Conservation (phyloP, 2,329 filamentous ascomycete genomes). For the Trematosphaeria pertusa region DNA sequence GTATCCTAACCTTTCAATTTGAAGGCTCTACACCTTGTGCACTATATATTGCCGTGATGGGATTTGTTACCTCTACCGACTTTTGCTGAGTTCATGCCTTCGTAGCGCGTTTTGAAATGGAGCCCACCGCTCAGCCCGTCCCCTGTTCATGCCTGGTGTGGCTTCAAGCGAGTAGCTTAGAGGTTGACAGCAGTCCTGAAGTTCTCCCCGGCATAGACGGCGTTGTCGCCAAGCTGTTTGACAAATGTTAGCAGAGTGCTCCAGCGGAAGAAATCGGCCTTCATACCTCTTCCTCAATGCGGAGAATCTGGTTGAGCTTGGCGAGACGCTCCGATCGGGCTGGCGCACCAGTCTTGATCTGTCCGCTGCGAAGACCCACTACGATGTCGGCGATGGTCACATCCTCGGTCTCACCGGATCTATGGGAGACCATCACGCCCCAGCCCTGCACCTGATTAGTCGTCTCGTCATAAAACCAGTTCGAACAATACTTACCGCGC, state of each 20-base stretch:
- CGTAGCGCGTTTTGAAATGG: too few species aligned
- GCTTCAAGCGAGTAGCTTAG: conserved; percentile 18
- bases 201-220: conserved; percentile 87
- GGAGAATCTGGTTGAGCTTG: conserved; percentile 99
- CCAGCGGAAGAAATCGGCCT: neutral
- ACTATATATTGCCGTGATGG: too few species aligned
- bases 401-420: conserved; percentile 99
- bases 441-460: conserved; percentile 64
- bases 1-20: too few species aligned
- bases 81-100: too few species aligned
- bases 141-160: neutral
- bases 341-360: conserved; percentile 74
- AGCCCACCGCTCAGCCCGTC: neutral
- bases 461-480: conserved; percentile 55
- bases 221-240: conserved; percentile 69
- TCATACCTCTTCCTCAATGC: conserved; percentile 89
- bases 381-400: conserved; percentile 99
- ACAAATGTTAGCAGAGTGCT: neutral
- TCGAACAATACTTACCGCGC: conserved; percentile 59
- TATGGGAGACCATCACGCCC: conserved; percentile 99
- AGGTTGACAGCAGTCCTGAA: conserved; percentile 92
- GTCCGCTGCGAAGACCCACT: conserved; percentile 92
- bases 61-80: too few species aligned
- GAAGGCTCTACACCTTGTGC: too few species aligned
- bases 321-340: conserved; percentile 96